Percentiles rank a stretch among this genome's conserved stretches.
phyloP scores from a whole-genome alignment of 345 rosid species.

The Durio zibethinus region DNA sequence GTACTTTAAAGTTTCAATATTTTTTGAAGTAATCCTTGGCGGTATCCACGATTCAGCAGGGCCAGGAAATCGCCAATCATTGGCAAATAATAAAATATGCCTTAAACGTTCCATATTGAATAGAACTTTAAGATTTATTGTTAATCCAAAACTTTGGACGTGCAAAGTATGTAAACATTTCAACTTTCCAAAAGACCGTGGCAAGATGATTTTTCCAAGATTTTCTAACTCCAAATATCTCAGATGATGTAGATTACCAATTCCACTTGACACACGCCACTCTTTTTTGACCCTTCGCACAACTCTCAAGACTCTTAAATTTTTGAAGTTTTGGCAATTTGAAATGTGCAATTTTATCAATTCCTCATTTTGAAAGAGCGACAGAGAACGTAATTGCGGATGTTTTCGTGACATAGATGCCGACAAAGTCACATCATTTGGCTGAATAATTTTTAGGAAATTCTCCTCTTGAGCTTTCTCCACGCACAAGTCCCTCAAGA shows the following conservation, averaged over 20 bases:
- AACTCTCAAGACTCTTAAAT: background rate
- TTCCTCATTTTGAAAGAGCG: background rate
- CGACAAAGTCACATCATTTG: no score
- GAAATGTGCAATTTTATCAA: background rate
- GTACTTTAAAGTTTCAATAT: no score
- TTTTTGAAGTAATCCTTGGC: no score
- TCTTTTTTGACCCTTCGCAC: background rate
- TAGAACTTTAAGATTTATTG: background rate
- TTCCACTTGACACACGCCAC: background rate
- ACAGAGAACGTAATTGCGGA: background rate
- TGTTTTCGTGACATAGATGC: no score
- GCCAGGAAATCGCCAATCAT: accelerated
- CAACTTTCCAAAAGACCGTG: background rate
- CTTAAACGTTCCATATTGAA: background rate
- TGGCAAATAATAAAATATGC: background rate
- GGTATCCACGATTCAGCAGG: no score
- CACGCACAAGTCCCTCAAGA: no score
- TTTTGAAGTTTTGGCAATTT: background rate
- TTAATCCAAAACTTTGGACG: no score
- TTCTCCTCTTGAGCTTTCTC: no score
- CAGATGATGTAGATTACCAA: background rate
- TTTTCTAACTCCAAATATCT: background rate
- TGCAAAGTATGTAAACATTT: background rate
- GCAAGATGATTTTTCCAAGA: background rate
- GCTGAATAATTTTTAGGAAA: no score